phyloP scores from a whole-genome alignment of 2,329 filamentous ascomycete genomes.

The Ascomycota sp. region DNA sequence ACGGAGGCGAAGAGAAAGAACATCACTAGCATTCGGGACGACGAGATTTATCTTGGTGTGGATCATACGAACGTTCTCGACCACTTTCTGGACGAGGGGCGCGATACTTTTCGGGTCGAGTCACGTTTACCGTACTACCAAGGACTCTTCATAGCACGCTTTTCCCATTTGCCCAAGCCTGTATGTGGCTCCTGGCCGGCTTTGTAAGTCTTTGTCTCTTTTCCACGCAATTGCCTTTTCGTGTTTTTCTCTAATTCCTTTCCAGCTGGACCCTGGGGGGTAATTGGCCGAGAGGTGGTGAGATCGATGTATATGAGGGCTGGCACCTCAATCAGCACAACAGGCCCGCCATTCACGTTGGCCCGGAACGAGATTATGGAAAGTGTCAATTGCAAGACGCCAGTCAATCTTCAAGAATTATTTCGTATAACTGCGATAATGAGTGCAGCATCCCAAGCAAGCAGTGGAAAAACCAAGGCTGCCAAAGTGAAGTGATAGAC shows the following conservation, averaged over 20 bases:
- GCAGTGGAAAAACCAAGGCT: conserved; percentile 1
- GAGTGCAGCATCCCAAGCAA: not conserved
- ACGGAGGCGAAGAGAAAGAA: conserved; percentile 9
- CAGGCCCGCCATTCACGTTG: conserved; percentile 30
- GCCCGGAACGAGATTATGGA: not conserved
- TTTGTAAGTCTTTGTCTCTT: conserved; percentile 18
- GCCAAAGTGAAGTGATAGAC: not conserved
- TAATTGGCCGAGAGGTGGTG: conserved; percentile 37
- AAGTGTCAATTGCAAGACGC: not conserved
- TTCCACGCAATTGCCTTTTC: too few species aligned
- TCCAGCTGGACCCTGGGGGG: conserved; percentile 22
- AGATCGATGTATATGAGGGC: conserved; percentile 46
- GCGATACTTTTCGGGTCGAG: conserved; percentile 41
- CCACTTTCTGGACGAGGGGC: conserved; percentile 9
- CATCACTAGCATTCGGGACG: conserved; percentile 10
- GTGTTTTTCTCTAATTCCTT: too few species aligned
- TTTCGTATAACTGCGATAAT: conserved; percentile 1
- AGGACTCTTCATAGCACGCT: conserved; percentile 39
- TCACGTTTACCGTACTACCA: conserved; percentile 39
- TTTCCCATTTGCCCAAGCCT: conserved; percentile 32
- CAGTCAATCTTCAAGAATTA: not conserved
- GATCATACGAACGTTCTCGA: conserved; percentile 7
- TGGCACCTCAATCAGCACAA: conserved; percentile 34
- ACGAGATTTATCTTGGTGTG: conserved; percentile 16
- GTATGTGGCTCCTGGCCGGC: conserved; percentile 52